Conservation (phyloP, 305 asterid species). For the Fraxinus floribunda region DNA sequence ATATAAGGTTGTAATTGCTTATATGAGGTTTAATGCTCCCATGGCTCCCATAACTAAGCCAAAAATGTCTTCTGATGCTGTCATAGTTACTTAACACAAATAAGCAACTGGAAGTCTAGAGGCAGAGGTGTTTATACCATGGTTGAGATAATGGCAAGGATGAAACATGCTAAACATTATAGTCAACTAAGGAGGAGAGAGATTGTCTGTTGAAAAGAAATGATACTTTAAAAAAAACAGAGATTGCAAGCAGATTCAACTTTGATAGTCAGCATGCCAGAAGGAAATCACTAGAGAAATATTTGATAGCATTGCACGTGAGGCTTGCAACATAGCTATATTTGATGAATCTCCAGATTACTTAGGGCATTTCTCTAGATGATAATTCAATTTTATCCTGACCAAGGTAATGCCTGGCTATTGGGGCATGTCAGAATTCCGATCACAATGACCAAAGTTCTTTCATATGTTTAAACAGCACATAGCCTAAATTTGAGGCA, state of each 20-base stretch:
- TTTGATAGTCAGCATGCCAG: background rate
- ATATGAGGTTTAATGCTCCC: background rate
- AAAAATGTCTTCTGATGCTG: background rate
- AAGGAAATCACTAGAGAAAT: background rate
- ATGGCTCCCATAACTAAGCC: background rate
- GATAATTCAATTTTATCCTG: background rate
- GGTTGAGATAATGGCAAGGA: background rate
- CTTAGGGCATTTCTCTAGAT: background rate
- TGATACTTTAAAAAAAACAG: background rate
- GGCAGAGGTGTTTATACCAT: background rate
- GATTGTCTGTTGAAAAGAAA: background rate
- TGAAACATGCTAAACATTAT: background rate
- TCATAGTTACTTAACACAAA: background rate
- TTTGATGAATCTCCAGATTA: background rate
- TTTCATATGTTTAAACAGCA: background rate
- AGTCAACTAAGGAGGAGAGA: background rate
- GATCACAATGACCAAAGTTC: background rate
- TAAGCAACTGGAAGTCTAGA: background rate
- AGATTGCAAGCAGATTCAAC: background rate
- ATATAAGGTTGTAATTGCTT: background rate
- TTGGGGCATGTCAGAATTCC: background rate
- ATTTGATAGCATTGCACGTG: background rate
- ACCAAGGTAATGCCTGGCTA: background rate
- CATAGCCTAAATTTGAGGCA: background rate
- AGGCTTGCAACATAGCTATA: background rate